Evolutionary conservation across 441 rosid species (phyloP).

Genomic region (Gossypium laxum): DNA sequence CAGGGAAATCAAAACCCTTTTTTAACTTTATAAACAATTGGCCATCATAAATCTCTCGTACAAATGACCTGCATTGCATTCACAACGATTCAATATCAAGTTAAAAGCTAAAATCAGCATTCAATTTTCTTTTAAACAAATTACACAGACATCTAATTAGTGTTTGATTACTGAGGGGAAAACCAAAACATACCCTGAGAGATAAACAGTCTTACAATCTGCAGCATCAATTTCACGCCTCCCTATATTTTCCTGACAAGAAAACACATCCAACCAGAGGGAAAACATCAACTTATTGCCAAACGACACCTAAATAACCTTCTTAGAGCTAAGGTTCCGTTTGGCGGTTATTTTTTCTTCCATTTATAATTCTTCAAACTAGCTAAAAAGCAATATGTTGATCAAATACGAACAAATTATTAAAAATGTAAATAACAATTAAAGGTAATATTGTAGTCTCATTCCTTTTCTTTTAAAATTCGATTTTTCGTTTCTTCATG

Average conservation of each 20-base stretch:
- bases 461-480: background rate
- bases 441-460: background rate
- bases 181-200: conserved; percentile 61
- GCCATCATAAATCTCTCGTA: conserved; percentile 72
- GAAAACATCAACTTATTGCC: background rate
- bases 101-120: background rate
- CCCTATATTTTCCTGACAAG: conserved; percentile 48
- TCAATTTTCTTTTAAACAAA: background rate
- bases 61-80: conserved; percentile 50
- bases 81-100: conserved; percentile 1
- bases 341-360: background rate
- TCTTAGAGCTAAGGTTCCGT: background rate
- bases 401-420: background rate
- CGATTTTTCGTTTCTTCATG: too few relatives aligned
- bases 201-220: conserved; percentile 65
- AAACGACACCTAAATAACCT: background rate
- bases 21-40: conserved; percentile 67
- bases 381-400: background rate
- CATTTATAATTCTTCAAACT: background rate
- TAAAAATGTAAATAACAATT: background rate
- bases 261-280: background rate
- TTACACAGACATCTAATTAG: background rate
- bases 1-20: conserved; percentile 67
- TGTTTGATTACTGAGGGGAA: background rate
- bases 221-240: conserved; percentile 73